Evolutionary conservation across 192 early-diverging fungal genomes (phyloP), one percentile per base, ranked within the genome.

Genomic region (Coemansia sp.): DNA sequence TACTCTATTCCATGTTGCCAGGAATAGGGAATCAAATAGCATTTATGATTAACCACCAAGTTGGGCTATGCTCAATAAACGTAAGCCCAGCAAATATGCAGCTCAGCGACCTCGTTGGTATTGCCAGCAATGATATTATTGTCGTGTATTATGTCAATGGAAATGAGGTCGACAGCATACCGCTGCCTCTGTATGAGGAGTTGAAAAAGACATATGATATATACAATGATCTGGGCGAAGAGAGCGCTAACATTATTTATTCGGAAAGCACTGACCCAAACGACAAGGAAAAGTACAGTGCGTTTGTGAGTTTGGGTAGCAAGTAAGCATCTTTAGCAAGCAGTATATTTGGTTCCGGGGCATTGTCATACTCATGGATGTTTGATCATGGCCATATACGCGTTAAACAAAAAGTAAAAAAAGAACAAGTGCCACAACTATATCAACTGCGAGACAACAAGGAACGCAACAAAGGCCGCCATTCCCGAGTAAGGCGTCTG

Each of bases 381-480:
- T 14, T 9, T 14, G 41, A 6, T 45, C 2, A 19, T 45, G 15
- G 42, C 3, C 9, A 49, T 49, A 29, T 27, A 24, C 24, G 24
- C 27, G 2, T 7, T 35, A 35, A 5, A 35, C 7, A 14, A 49
- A 27, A 49, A 27, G 24, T 49, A 9, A 9, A 49, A 27, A 49
- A n/a, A n/a, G 37, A 5, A 38, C 3, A 14, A 6, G 53, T 22
- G 15, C 51, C 24, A 12, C 14, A 32, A 5, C 35, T 37, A 58
- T 22, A 58, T 58, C 8, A 58, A 9, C 56, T 58, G 56, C 20
- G 56, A 58, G 35, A 58, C 56, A 11, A 24, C 56, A 37, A 58
- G 35, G 56, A 58, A 58, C 3, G 56, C 56, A 35, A 58, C 56
- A 58, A 58, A 58, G 17, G 56, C 56, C 17, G 56, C 56, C 56